Evolutionary conservation across 805 yeast genomes (phyloP).

Genomic region (Metahyphopichia silvanorum): DNA sequence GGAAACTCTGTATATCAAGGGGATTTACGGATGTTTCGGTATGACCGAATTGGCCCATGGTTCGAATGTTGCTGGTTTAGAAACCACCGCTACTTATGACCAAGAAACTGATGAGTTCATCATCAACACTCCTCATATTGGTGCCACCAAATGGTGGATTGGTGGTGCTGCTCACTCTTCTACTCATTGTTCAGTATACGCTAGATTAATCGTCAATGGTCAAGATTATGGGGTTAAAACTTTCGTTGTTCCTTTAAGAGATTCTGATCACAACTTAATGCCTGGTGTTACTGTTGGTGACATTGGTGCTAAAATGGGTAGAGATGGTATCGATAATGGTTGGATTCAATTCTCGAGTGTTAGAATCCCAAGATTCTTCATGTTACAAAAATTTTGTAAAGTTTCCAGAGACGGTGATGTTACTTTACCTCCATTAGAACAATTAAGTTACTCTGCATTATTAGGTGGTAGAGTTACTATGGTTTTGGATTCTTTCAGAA

Average conservation of each 20-base stretch:
- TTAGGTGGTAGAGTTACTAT: slow-evolving; percentile 44
- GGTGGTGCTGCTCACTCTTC: slow-evolving; percentile 50
- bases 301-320: slow-evolving; percentile 48
- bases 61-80: slow-evolving; percentile 57
- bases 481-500: slow-evolving; percentile 43
- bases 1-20: slow-evolving; percentile 58
- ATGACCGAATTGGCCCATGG: slow-evolving; percentile 67
- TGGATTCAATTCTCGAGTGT: slow-evolving; percentile 47
- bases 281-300: slow-evolving; percentile 46
- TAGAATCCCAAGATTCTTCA: slow-evolving; percentile 42
- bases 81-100: slow-evolving; percentile 49
- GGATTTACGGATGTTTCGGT: slow-evolving; percentile 61
- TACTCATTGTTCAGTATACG: slow-evolving; percentile 39
- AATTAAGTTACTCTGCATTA: slow-evolving; percentile 41
- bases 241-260: slow-evolving; percentile 45
- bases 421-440: slow-evolving; percentile 42
- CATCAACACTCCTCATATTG: slow-evolving; percentile 45
- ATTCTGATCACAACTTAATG: slow-evolving; percentile 37
- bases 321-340: slow-evolving; percentile 48
- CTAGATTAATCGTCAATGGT: slow-evolving; percentile 42
- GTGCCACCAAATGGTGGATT: slow-evolving; percentile 51
- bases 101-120: slow-evolving; percentile 38
- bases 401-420: slow-evolving; percentile 40
- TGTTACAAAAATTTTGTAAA: slow-evolving; percentile 44
- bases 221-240: slow-evolving; percentile 46